phyloP scores from a whole-genome alignment of 2,329 filamentous ascomycete genomes.

The Didymella arachidicola region DNA sequence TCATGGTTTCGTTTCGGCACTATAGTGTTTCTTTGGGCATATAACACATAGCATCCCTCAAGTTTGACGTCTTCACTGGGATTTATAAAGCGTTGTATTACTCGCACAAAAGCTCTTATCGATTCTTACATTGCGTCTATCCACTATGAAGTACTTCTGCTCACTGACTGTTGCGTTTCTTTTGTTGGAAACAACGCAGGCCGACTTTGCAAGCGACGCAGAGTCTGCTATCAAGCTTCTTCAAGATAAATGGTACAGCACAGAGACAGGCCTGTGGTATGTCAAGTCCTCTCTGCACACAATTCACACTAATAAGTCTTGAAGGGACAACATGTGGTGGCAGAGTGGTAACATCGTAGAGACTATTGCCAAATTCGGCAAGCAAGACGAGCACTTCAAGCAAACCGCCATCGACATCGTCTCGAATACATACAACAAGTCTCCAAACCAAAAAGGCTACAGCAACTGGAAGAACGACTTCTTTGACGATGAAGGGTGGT shows the following conservation, averaged over 20 bases:
- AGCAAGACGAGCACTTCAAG: slow-evolving; percentile 40
- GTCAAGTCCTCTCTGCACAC: neutral
- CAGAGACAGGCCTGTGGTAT: slow-evolving; percentile 46
- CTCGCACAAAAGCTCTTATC: neutral
- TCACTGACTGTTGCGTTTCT: slow-evolving; percentile 18
- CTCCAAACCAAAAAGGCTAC: slow-evolving; percentile 35
- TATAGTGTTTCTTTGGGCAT: slow-evolving; percentile 26
- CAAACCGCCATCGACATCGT: slow-evolving; percentile 40
- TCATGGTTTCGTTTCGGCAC: slow-evolving; percentile 26
- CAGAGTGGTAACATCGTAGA: slow-evolving; percentile 49
- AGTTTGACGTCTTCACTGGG: slow-evolving; percentile 7
- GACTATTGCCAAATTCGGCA: slow-evolving; percentile 44
- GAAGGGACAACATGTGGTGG: slow-evolving; percentile 46
- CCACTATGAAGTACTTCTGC: slow-evolving; percentile 27
- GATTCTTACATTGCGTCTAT: neutral
- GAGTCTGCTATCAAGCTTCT: slow-evolving; percentile 39
- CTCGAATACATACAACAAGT: slow-evolving; percentile 46
- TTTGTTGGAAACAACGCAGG: slow-evolving; percentile 14
- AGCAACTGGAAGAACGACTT: slow-evolving; percentile 60
- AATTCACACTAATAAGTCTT: slow-evolving; percentile 2
- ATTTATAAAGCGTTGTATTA: neutral
- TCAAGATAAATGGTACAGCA: slow-evolving; percentile 46
- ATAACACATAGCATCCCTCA: slow-evolving; percentile 27
- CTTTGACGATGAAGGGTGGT: slow-evolving; percentile 71
- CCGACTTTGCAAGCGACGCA: slow-evolving; percentile 41